A percentile compares a stretch with the other conserved stretches of the same genome.
Evolutionary conservation across 2,329 filamentous ascomycete species (phyloP).

Genomic region (Orbilia quercus): DNA sequence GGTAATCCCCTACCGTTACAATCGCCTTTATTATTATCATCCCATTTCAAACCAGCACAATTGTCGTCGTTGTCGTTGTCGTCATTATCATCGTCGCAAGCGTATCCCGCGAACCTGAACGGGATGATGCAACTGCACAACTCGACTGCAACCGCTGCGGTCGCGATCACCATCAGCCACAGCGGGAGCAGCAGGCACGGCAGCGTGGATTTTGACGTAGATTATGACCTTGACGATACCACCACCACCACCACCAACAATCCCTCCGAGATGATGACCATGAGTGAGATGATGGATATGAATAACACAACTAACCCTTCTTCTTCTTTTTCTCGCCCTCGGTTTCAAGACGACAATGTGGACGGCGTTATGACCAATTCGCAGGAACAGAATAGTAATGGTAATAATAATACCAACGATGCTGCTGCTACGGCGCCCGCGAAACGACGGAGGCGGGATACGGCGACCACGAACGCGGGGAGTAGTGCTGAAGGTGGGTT

Average conservation of each 20-base stretch:
- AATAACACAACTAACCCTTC: no score
- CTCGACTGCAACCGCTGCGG: background rate
- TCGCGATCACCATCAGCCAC: conserved; percentile 34
- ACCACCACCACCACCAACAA: no score
- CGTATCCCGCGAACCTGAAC: conserved; percentile 13
- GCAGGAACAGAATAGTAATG: no score
- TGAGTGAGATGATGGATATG: background rate
- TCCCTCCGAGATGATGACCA: conserved; percentile 3
- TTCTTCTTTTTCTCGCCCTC: background rate
- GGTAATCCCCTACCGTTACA: conserved; percentile 42
- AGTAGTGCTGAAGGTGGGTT: conserved; percentile 29
- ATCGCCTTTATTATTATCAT: background rate
- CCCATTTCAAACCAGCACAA: background rate
- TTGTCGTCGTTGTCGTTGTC: conserved; percentile 21
- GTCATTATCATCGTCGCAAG: conserved; percentile 50
- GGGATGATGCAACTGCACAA: conserved; percentile 6
- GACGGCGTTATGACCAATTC: conserved; percentile 6
- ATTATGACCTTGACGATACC: conserved; percentile 13
- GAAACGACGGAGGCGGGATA: conserved; percentile 52
- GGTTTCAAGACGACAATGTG: background rate
- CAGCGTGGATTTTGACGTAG: conserved; percentile 24
- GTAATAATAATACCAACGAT: background rate
- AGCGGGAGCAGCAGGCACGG: conserved; percentile 34
- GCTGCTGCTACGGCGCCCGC: conserved; percentile 16
- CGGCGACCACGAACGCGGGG: conserved; percentile 12